phyloP scores from a whole-genome alignment of 2,329 filamentous ascomycete genomes.

The Neospermospora avenae region DNA sequence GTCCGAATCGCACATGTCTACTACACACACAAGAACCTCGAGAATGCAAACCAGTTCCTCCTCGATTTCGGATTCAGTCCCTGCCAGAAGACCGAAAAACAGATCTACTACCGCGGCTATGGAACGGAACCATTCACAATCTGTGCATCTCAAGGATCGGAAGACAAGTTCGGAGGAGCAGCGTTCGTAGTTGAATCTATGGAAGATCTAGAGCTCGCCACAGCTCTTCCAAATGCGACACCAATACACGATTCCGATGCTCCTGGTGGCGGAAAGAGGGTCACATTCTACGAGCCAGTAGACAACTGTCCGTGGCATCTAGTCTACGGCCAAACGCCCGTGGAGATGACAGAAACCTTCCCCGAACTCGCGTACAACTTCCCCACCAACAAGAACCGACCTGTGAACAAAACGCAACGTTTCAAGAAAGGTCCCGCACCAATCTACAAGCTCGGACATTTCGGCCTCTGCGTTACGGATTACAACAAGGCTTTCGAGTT shows the following conservation, averaged over 20 bases:
- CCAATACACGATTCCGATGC: constrained; percentile 49
- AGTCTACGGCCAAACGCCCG: constrained; percentile 49
- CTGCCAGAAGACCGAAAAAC: constrained; percentile 30
- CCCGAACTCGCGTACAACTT: constrained; percentile 46
- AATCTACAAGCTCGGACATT: constrained; percentile 54
- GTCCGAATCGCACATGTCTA: constrained; percentile 30
- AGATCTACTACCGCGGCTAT: constrained; percentile 59
- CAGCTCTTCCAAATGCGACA: constrained; percentile 46
- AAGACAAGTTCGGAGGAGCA: constrained; percentile 53
- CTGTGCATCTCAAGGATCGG: constrained; percentile 46
- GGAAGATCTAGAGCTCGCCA: constrained; percentile 51
- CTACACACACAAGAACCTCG: constrained; percentile 28
- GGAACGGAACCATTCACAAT: constrained; percentile 58
- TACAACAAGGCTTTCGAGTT: constrained; percentile 49
- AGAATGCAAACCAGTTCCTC: constrained; percentile 24
- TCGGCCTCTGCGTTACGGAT: constrained; percentile 51
- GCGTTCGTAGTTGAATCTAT: constrained; percentile 55
- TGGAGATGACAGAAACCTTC: constrained; percentile 39
- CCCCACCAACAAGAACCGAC: constrained; percentile 46
- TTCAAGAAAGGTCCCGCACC: constrained; percentile 48
- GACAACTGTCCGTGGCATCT: constrained; percentile 57
- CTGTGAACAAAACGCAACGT: constrained; percentile 47
- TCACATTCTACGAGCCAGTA: constrained; percentile 49
- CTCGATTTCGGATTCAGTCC: constrained; percentile 29
- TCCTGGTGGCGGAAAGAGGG: constrained; percentile 51